Evolutionary conservation across 768 basidiomycete species (phyloP), one percentile per base, ranked within the genome.

Genomic region (Tricholoma hemisulphureum): DNA sequence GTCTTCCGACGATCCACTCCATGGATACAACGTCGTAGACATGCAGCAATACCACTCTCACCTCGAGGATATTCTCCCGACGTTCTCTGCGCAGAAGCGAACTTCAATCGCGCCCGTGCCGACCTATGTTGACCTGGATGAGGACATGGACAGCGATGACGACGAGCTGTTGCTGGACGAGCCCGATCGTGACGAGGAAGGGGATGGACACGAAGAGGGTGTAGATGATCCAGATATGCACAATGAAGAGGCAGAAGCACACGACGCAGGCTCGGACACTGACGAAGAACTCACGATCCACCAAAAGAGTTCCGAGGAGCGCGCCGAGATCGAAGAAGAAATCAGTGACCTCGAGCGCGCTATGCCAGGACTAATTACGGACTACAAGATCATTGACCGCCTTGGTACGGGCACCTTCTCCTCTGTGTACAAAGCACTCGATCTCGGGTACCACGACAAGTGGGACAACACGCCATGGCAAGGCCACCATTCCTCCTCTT

Each of bases 331-430:
- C 53, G 74, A 80, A 45, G 74, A 78, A 37, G 96, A 99, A 72
- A 94, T 98, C 41, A 67, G 73, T 0, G 84, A 90, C 59, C 81
- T 98, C 24, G 75, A 85, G 60, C 68, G 74, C 1, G 79, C 82
- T 16, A 85, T 96, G 4, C 89, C 91, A 0, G 71, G 80, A n/a
- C 77, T 96, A 53, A 68, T 73, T 4, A 67, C 76, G 2, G 79
- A 89, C 61, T 98, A 96, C 77, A 81, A 77, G 51, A 77, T 98
- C 32, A 71, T 98, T 32, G 96, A 98, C 74, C 83, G 95, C 1
- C 82, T 99, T 0, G 97, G 97, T 13, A 98, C 95, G 54, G 96
- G 96, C 14, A 99, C 96, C 1, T 99, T 99, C 75, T 98, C 96
- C 0, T 95, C 95, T 9, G 97, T 99, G n/a, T 99, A 98, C 81